phyloP scores from a whole-genome alignment of 73 alveolate genomes.

The Paramecium pentaurelia region DNA sequence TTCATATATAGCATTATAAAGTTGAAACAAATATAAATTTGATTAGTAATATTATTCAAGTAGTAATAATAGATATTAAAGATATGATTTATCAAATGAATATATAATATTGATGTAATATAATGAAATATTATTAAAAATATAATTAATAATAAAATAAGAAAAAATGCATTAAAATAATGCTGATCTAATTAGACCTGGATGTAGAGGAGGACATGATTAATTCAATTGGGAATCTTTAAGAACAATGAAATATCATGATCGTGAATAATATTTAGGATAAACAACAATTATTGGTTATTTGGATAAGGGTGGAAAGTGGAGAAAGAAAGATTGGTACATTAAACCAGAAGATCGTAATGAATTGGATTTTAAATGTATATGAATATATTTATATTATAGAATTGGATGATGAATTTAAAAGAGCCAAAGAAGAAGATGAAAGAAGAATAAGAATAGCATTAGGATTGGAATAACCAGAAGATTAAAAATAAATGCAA shows the following conservation, averaged over 20 bases:
- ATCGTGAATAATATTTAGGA: slow-evolving; percentile 96
- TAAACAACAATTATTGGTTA: slow-evolving; percentile 89
- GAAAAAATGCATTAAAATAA: slow-evolving; percentile 21
- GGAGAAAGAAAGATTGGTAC: slow-evolving; percentile 98
- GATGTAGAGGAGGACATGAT: slow-evolving; percentile 98
- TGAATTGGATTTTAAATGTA: slow-evolving; percentile 29
- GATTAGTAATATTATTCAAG: too few species aligned
- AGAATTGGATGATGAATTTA: slow-evolving; percentile 49
- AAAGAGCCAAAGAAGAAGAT: slow-evolving; percentile 58
- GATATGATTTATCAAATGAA: not conserved
- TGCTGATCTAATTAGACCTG: slow-evolving; percentile 81
- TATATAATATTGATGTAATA: not conserved
- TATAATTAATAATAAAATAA: not conserved
- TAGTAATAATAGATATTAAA: not conserved
- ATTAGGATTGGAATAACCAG: slow-evolving; percentile 62
- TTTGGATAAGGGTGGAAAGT: slow-evolving; percentile 97
- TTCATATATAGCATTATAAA: too few species aligned
- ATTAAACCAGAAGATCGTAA: slow-evolving; percentile 44
- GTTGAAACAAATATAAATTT: too few species aligned
- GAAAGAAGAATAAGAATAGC: slow-evolving; percentile 60
- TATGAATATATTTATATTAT: not conserved
- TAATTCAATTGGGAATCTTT: slow-evolving; percentile 97
- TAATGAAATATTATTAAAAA: not conserved
- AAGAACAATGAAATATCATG: slow-evolving; percentile 87
- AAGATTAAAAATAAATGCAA: slow-evolving; percentile 53